Base-by-base conservation (phyloP, 495 filamentous ascomycete genomes). In the Bathelium albidoporum region DNA sequence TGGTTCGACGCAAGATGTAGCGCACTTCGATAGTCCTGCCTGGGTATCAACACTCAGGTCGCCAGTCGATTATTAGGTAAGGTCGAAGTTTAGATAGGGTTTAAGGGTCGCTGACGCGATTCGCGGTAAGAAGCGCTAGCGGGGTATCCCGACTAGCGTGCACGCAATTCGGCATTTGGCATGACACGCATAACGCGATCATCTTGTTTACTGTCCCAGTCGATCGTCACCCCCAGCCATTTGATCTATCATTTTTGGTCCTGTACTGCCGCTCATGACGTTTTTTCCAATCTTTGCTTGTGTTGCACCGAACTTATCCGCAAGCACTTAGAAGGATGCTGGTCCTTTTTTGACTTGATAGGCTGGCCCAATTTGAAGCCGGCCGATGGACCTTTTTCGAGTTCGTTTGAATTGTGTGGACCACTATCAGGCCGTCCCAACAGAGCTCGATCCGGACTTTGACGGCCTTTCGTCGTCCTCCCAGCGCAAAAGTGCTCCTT, bases 361-460 rank as follows among this genome's bases (percentile, higher is more conserved):
- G 66, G 24, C 49, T 34, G 7, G 41, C 31, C 14, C 32, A 59
- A 36, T 12, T 11, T 20, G 28, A 24, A 45, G 44, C 62, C 45
- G 32, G 60, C 74, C 73, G 62, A 74, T 75, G 72, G 75, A 77
- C 12, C 67, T 67, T 43, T 79, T 97, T 74, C 86, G 87, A 64
- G 85, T 98, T 68, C 89, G 92, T 62, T 81, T 98, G 66, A 95
- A 97, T 73, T 95, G 90, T 78, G 86, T 97, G 75, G 94, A 97
- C 75, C 84, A 91, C 73, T 98, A 97, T 73, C 91, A 95, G 73
- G 79, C 84, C 41, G 77, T 76, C 28, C 87, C 90, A 39, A 88
- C 90, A 12, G 77, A 81, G 65, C 87, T 96, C 72, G 95, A 97
- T 72, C 93, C 94, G 65, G 79, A 79, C 43, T 77, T 97, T 63